Evolutionary conservation across 805 yeast species (phyloP), one percentile per base, ranked within the genome.

Genomic region (Grigorovia transvaalensis): DNA sequence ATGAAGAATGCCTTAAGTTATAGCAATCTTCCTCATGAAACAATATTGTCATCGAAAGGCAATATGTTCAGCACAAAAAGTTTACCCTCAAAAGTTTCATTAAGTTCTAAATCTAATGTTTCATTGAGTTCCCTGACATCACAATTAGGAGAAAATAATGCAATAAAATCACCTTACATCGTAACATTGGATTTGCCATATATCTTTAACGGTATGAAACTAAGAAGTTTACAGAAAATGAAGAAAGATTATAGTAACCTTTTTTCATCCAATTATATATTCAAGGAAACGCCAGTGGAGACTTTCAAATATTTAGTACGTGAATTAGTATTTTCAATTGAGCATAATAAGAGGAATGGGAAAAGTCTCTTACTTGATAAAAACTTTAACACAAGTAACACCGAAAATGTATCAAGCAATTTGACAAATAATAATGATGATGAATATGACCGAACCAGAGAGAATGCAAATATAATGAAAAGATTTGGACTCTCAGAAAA

Each of bases 241-340:
- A 46, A 53, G 46, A 41, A 52, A 41, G 17, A 49, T 43, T 23
- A 45, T 1, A 46, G 11, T 3, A 23, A 45, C 19, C 15, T 33
- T 9, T 48, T 53, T 11, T 46, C 57, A 1, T 59, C 55, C 17
- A 47, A 57, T 7, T 45, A 49, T 11, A 57, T 58, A 11, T 50
- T 63, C 17, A 63, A 58, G 45, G 64, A 63, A 45, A 60, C 68
- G 0, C 70, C 70, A 2, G 62, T 63, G 17, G 63, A 63, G 46
- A 61, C 56, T 2, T 66, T 66, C 51, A 66, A 66, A 50, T 66
- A 62, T 54, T 52, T 66, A 43, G 67, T 68, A 2, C 55, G 64
- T 48, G 68, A 66, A 50, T 52, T 66, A 17, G 62, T 63, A 46
- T 66, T 66, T 53, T 66, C 68, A 1, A 54, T 59, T 49, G 58